These are phyloP conservation scores for Xylariomycetidae sp. DNA, from an alignment of 2,329 filamentous ascomycete species.

Conservation along the genomic window DNA sequence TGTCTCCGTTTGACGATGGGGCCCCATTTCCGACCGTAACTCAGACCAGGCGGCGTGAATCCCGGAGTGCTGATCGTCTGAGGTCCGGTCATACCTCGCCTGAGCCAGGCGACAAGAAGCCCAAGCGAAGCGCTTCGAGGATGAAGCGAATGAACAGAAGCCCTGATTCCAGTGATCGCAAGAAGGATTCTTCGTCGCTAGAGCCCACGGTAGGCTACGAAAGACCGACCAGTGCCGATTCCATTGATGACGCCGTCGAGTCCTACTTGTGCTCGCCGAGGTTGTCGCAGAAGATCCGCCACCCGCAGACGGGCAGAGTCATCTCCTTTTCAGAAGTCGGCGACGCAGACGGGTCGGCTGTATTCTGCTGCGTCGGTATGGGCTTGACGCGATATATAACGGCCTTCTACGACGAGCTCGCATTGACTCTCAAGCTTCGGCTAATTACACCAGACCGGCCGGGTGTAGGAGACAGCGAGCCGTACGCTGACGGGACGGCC, in stretches of 20 bases:
- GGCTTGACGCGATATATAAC: constrained; percentile 92
- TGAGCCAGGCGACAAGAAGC: constrained; percentile 37
- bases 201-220: constrained; percentile 55
- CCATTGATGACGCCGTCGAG: constrained; percentile 81
- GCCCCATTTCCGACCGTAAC: constrained; percentile 65
- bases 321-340: constrained; percentile 98
- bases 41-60: constrained; percentile 50
- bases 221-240: constrained; percentile 73
- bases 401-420: constrained; percentile 94
- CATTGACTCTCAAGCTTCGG: constrained; percentile 77
- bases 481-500: constrained; percentile 73
- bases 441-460: constrained; percentile 92
- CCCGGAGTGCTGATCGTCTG: constrained; percentile 38
- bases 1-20: constrained; percentile 48
- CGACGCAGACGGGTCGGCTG: constrained; percentile 81
- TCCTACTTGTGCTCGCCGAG: constrained; percentile 78
- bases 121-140: constrained; percentile 51
- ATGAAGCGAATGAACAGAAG: constrained; percentile 52
- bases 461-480: constrained; percentile 86
- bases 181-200: constrained; percentile 24
- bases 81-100: constrained; percentile 44
- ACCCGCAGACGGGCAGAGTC: constrained; percentile 77
- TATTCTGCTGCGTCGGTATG: constrained; percentile 98
- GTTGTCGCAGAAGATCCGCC: constrained; percentile 79
- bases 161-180: constrained; percentile 21